Evolutionary conservation across 2,329 filamentous ascomycete genomes (phyloP).

Genomic region (Helotiales sp.): DNA sequence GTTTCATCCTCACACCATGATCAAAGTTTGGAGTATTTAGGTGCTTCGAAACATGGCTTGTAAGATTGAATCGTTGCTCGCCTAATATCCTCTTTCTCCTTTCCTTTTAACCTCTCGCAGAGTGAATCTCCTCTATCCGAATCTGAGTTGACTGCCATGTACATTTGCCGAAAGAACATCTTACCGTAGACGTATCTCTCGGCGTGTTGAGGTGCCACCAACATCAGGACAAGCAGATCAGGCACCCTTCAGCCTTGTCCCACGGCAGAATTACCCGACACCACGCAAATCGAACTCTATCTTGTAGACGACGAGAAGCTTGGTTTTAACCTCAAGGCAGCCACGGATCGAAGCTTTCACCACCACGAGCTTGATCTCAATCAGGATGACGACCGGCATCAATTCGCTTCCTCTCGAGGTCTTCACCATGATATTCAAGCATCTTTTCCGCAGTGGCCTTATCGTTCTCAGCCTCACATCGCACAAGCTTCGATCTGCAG

Average conservation of each 20-base stretch:
- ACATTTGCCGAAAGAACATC: too few species aligned
- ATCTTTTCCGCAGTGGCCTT: neutral
- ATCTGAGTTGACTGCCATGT: too few species aligned
- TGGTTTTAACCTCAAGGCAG: neutral
- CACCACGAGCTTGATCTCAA: neutral
- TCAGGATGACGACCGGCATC: neutral
- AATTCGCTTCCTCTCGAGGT: neutral
- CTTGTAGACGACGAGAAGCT: neutral
- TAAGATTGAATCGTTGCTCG: too few species aligned
- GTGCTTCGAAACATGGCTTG: too few species aligned
- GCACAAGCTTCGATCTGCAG: neutral
- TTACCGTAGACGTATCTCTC: too few species aligned
- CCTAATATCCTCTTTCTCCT: too few species aligned
- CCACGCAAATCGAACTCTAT: neutral
- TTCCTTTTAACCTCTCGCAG: too few species aligned
- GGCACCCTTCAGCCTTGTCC: neutral
- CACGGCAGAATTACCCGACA: neutral
- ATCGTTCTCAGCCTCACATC: neutral
- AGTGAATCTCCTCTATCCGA: too few species aligned
- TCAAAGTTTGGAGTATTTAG: neutral
- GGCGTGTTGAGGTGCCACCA: too few species aligned
- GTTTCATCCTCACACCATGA: conserved; percentile 12
- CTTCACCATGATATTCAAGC: neutral
- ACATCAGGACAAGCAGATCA: neutral
- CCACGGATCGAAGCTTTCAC: neutral